Evolutionary conservation across 371 early-diverging fungal species (phyloP).

Genomic region (Paramicrosporidium saccamoebae): DNA sequence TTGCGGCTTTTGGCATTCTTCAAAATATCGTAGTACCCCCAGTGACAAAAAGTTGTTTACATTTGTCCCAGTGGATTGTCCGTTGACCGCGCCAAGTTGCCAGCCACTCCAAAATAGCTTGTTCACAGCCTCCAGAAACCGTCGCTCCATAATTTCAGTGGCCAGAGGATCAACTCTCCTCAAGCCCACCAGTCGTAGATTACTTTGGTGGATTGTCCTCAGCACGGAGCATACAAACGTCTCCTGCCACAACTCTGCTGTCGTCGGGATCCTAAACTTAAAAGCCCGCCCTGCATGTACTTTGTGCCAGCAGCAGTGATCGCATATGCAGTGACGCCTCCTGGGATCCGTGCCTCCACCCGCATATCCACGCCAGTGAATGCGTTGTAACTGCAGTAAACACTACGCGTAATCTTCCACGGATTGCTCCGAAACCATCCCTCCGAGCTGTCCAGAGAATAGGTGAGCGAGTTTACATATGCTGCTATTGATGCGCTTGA

Average conservation of each 20-base stretch:
- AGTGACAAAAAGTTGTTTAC: constrained; percentile 47
- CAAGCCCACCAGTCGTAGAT: constrained; percentile 50
- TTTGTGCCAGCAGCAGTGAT: constrained; percentile 42
- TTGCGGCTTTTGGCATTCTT: constrained; percentile 32
- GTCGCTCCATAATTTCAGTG: constrained; percentile 21
- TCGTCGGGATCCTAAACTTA: constrained; percentile 13
- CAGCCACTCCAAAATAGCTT: constrained; percentile 51
- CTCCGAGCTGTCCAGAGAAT: constrained; percentile 21
- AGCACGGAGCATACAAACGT: constrained; percentile 49
- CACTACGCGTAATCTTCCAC: constrained; percentile 22
- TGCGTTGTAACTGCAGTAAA: constrained; percentile 46
- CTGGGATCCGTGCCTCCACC: constrained; percentile 86
- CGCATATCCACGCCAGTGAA: constrained; percentile 79
- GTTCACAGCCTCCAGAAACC: constrained; percentile 46
- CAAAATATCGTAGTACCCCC: constrained; percentile 53
- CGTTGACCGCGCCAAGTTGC: constrained; percentile 73
- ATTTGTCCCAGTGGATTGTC: constrained; percentile 56
- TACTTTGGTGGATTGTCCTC: constrained; percentile 55
- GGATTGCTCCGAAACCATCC: constrained; percentile 8
- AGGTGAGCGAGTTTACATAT: constrained; percentile 70
- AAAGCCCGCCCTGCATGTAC: constrained; percentile 3
- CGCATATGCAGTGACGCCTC: constrained; percentile 69
- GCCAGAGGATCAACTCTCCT: constrained; percentile 52
- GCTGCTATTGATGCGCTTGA: constrained; percentile 75
- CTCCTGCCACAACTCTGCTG: constrained; percentile 61